These are phyloP conservation scores for Amauroascus niger DNA, from an alignment of 2,329 filamentous ascomycete species.

Conservation along the genomic window DNA sequence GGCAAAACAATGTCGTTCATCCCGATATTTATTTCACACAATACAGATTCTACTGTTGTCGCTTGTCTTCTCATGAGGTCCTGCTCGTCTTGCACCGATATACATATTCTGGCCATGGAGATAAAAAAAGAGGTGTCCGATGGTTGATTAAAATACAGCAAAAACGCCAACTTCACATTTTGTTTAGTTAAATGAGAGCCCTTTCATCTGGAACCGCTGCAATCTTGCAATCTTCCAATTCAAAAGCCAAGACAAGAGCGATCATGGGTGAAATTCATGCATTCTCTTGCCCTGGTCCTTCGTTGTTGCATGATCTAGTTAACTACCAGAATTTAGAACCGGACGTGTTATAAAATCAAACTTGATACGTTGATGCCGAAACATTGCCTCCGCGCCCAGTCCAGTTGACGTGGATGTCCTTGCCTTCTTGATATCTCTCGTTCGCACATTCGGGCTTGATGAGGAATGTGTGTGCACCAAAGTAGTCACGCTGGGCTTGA, in stretches of 20 bases:
- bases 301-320: neutral
- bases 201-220: neutral
- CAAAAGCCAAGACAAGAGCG: neutral
- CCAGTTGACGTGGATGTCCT: slow-evolving; percentile 99
- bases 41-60: too few relatives aligned
- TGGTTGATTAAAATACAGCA: neutral
- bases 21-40: too few relatives aligned
- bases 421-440: slow-evolving; percentile 69
- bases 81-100: neutral
- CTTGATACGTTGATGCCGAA: slow-evolving; percentile 94
- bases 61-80: too few relatives aligned
- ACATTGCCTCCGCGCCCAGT: slow-evolving; percentile 96
- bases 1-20: neutral
- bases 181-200: too few relatives aligned
- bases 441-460: slow-evolving; percentile 72
- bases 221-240: neutral
- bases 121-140: too few relatives aligned
- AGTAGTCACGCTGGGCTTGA: slow-evolving; percentile 99
- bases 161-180: neutral
- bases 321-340: too few relatives aligned
- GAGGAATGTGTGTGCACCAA: slow-evolving; percentile 84
- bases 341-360: too few relatives aligned
- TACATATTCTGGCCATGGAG: too few relatives aligned
- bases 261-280: neutral
- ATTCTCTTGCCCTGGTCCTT: neutral